Percentiles rank a stretch among this genome's conserved stretches.
These are phyloP conservation scores for Chrysoporthe austroafricana DNA, from an alignment of 2,329 filamentous ascomycete species.

Conservation along the genomic window DNA sequence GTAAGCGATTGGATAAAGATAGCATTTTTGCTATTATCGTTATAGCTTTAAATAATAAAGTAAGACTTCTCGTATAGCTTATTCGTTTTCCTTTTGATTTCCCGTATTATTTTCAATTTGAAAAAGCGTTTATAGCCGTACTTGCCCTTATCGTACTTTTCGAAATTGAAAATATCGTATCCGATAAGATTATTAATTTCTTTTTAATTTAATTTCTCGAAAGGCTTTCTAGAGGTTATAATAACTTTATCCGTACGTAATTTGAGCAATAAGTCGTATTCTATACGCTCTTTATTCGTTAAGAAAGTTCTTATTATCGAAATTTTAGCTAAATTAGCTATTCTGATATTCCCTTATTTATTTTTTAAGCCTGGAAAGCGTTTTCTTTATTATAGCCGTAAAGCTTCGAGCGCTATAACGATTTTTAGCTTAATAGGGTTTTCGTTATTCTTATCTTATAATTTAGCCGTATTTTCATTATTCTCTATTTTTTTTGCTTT, in stretches of 20 bases:
- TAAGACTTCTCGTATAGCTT: too few species aligned
- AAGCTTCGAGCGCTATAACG: too few species aligned
- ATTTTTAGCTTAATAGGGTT: too few species aligned
- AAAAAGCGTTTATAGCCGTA: not conserved
- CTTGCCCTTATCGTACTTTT: not conserved
- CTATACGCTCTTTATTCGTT: not conserved
- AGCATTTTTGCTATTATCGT: not conserved
- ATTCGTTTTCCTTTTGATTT: not conserved
- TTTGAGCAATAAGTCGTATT: not conserved
- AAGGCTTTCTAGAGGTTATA: not conserved
- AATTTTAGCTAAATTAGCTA: too few species aligned
- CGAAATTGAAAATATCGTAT: too few species aligned
- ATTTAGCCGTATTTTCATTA: too few species aligned
- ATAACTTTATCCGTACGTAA: not conserved
- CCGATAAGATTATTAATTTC: not conserved
- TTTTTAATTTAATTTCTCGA: not conserved
- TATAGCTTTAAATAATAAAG: too few species aligned
- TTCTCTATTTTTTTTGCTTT: not conserved
- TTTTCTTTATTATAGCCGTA: not conserved
- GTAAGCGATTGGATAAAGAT: not conserved
- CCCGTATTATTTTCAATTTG: not conserved
- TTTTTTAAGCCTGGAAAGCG: not conserved
- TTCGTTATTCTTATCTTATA: not conserved
- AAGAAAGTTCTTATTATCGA: not conserved
- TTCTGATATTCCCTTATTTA: not conserved